Base-by-base conservation (phyloP, 179 eudicot genomes). In the Heliamphora pulchella region DNA sequence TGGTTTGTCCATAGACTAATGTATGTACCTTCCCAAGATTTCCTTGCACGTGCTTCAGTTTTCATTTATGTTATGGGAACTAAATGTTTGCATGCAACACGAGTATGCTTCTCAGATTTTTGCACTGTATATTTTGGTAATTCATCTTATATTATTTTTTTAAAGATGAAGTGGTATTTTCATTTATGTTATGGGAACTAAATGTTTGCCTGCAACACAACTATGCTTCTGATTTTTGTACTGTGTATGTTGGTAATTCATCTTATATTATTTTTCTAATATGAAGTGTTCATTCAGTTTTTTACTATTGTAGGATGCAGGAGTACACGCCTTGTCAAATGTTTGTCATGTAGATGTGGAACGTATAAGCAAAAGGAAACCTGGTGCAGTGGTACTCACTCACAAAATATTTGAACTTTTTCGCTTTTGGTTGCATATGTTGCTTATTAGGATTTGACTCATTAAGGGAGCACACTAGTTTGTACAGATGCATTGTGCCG, bases 321-420 rank as follows among this genome's bases (percentile, higher is more conserved):
- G 99, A 58, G 99, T 96, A 74, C 99, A 96, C 87, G 99, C 98
- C 80, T 85, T 94, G 65, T 92, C 99, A 80, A 96, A 96, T 90
- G 98, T 94, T 67, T 96, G 97, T 80, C 99, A 96, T 88, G 94
- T 96, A 46, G 99, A 96, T 86, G 93, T 91, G 74, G 92, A 92
- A 86, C 93, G 99, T 15, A 84, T 87, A 80, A 96, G 99, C 86
- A 96, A 92, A 85, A 90, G 98, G 84, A 96, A 86, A 84, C 99
- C 98, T 80, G 99, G 97, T 87, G 98, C 89, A 91, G 91, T 89
- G 92, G 99, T 96, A 88, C 74, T 63, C 74, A n/a, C 50, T 71
- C 77, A 22, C 20, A 18, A 47, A 78, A 43, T 68, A 50, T 48
- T 20, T 18, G 51, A 68, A 15, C 3, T 61, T 31, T 65, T 43